Conservation (phyloP, 768 basidiomycete genomes). For the Infundibulicybe gibba region DNA sequence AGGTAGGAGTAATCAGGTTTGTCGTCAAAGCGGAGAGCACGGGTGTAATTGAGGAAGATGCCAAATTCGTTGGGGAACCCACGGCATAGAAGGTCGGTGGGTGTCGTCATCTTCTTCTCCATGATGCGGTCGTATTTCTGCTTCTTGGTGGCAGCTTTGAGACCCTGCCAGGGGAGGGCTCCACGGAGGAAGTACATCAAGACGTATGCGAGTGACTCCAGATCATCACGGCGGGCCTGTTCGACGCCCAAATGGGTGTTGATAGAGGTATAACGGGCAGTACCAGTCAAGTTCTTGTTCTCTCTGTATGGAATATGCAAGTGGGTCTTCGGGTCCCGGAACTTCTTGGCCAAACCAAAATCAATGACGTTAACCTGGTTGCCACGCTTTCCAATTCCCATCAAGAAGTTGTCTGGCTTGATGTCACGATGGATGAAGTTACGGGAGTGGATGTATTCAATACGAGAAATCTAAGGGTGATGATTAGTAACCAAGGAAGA, state of each 20-base stretch:
- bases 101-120: conserved; percentile 99
- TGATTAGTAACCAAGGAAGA: conserved; percentile 15
- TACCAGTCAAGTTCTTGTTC: conserved; percentile 99
- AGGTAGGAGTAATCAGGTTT: conserved; percentile 99
- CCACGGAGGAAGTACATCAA: conserved; percentile 99
- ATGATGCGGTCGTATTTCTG: conserved; percentile 99
- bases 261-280: conserved; percentile 98
- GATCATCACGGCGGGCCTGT: conserved; percentile 95
- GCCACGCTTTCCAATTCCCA: conserved; percentile 99
- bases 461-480: conserved; percentile 81
- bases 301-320: conserved; percentile 99
- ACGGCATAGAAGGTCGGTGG: conserved; percentile 94
- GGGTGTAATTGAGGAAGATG: conserved; percentile 98
- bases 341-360: conserved; percentile 99
- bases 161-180: conserved; percentile 96
- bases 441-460: conserved; percentile 99
- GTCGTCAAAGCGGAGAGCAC: conserved; percentile 98
- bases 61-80: conserved; percentile 99
- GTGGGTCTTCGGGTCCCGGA: conserved; percentile 99
- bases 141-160: conserved; percentile 99
- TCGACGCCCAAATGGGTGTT: conserved; percentile 99
- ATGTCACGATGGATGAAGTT: conserved; percentile 98
- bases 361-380: conserved; percentile 99
- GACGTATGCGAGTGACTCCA: conserved; percentile 98
- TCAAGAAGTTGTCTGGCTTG: conserved; percentile 99